Evolutionary conservation across 352 stramenopile species (phyloP).

Genomic region (Phytophthora citricola): DNA sequence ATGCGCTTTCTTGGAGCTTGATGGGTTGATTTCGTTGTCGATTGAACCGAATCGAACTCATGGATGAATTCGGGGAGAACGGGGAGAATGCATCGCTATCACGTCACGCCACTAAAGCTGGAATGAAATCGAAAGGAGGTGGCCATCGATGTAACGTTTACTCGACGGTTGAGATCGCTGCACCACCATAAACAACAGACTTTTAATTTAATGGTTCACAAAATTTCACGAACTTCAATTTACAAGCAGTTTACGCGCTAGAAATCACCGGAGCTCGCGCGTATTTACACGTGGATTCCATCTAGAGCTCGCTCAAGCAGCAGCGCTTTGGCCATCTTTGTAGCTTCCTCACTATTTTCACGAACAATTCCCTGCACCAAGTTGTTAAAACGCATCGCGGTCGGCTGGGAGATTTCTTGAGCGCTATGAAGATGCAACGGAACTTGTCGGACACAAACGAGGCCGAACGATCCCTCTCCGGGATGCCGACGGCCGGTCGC

Average conservation of each 20-base stretch:
- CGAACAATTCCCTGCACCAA: conserved; percentile 10
- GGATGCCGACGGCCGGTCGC: neutral
- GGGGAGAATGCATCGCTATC: neutral
- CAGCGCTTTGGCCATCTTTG: neutral
- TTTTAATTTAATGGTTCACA: no score
- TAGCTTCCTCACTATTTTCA: conserved; percentile 6
- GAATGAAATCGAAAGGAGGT: neutral
- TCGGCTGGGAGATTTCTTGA: no score
- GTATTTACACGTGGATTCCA: neutral
- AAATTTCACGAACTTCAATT: no score
- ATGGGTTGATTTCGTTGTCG: no score
- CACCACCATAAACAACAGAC: neutral
- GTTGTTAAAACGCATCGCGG: neutral
- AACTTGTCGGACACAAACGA: conserved; percentile 10
- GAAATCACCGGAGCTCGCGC: no score
- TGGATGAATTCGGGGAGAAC: neutral
- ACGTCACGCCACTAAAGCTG: neutral
- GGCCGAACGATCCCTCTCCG: conserved; percentile 1
- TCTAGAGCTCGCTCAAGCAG: conserved; percentile 1
- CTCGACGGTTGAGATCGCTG: neutral
- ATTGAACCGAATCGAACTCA: neutral
- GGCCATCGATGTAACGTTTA: neutral
- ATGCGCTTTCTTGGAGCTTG: no score
- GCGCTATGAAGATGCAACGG: neutral
- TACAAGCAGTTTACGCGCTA: no score